These are phyloP conservation scores for Amphirosellinia nigrospora DNA, from an alignment of 495 filamentous ascomycete species.

Conservation along the genomic window DNA sequence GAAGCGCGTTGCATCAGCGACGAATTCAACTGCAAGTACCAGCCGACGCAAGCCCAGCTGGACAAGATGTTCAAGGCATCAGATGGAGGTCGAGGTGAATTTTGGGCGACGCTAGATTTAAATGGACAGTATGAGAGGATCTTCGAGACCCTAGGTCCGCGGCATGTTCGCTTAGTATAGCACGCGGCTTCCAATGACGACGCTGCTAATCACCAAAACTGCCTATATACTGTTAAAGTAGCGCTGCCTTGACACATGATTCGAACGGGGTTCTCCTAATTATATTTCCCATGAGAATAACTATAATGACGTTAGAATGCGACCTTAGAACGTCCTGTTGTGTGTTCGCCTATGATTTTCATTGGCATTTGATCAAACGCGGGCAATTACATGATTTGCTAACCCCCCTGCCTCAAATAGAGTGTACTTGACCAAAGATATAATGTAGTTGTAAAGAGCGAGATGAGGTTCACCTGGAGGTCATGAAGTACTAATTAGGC, in stretches of 20 bases:
- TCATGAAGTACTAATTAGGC: no score
- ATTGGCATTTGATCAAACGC: not conserved
- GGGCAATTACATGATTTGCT: no score
- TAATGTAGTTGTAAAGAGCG: no score
- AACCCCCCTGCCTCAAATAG: no score
- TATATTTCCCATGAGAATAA: not conserved
- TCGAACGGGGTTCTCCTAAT: not conserved
- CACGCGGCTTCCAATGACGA: not conserved
- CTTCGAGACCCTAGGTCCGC: slow-evolving; percentile 25
- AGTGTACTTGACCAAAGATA: no score
- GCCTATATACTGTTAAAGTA: not conserved
- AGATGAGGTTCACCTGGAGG: no score
- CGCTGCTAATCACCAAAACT: not conserved
- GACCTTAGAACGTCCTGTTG: not conserved
- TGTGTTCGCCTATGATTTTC: not conserved
- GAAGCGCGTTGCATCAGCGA: slow-evolving; percentile 34
- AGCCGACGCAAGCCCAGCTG: slow-evolving; percentile 25
- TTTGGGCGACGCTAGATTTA: slow-evolving; percentile 28
- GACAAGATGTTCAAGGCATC: slow-evolving; percentile 22
- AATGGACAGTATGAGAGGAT: slow-evolving; percentile 27
- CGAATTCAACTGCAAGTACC: slow-evolving; percentile 26
- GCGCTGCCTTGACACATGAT: not conserved
- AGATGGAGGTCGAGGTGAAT: slow-evolving; percentile 24
- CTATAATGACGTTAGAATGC: not conserved
- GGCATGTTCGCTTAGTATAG: slow-evolving; percentile 11